These are phyloP conservation scores for Larix sibirica DNA, from an alignment of 83 land plant species.

Conservation along the genomic window DNA sequence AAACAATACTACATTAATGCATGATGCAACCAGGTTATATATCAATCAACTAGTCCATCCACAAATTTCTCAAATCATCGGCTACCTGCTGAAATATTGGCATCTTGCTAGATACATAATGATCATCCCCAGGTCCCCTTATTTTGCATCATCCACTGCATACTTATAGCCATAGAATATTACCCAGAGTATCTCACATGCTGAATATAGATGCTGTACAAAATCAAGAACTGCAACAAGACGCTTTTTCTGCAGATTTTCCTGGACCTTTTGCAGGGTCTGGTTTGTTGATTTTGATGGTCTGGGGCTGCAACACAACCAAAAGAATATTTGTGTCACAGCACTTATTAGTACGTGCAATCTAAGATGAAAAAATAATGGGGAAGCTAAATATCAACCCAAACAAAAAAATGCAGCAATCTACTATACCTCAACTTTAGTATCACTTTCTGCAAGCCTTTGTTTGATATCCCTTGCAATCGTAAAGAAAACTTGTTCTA, in stretches of 20 bases:
- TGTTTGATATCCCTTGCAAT: slow-evolving; percentile 71
- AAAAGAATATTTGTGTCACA: not conserved
- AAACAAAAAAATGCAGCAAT: not conserved
- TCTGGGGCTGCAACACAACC: slow-evolving; percentile 37
- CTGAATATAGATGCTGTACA: not conserved
- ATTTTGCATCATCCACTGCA: not conserved
- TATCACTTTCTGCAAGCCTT: slow-evolving; percentile 63
- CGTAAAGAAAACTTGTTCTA: slow-evolving; percentile 69
- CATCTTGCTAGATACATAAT: not conserved
- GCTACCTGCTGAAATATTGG: slow-evolving; percentile 10
- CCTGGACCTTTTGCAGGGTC: slow-evolving; percentile 32
- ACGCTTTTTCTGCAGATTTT: slow-evolving; percentile 42
- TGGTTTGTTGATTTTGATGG: slow-evolving; percentile 55
- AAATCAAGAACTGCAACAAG: slow-evolving; percentile 63
- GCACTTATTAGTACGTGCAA: not conserved
- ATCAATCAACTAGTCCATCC: slow-evolving; percentile 6
- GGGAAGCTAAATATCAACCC: slow-evolving; percentile 18
- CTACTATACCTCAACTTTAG: slow-evolving; percentile 52
- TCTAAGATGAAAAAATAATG: not conserved
- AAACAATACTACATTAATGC: slow-evolving; percentile 3
- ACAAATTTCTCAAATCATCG: slow-evolving; percentile 6
- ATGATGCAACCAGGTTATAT: not conserved
- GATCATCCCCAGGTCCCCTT: not conserved
- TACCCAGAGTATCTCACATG: not conserved
- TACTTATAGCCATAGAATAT: not conserved